Evolutionary conservation across 2,329 filamentous ascomycete species (phyloP), one percentile per base, ranked within the genome.

Genomic region (Epicoccum sorghinum): DNA sequence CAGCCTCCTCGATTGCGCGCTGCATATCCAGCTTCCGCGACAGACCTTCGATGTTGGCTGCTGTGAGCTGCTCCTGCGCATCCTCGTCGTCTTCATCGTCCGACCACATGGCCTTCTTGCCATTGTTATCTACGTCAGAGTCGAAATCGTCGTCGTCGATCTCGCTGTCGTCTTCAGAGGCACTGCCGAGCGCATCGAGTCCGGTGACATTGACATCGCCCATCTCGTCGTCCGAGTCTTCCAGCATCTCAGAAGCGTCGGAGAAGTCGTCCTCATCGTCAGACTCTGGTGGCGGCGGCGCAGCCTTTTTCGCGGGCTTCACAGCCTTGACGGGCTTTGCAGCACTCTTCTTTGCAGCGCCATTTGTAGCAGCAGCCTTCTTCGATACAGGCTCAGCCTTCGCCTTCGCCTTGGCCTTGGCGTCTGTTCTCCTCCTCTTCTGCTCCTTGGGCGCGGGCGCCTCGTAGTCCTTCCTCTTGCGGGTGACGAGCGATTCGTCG

Each of bases 61-160:
- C 93, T 46, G 91, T 99, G 63, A 99, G 83, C 73, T 88, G 89
- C 77, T 97, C 93, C 77, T 96, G 91, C 4, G 86, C 88, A 1
- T 89, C 93, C 61, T 93, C 90, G 65, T 96, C 92, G 69, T 98
- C 93, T 61, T 98, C 95, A 69, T 98, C 93, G 62, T 98, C 93
- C 0, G 95, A 98, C 81, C 96, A 99, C 81, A 96, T 91, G 61
- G 88, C 85, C 67, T 83, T 62, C 59, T 68, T 77, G 70, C 60
- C 74, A 60, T 60, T 63, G 29, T 27, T 23, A 5, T 69, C 65
- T 39, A 55, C 74, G 60, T 93, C 90, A 10, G 90, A 93, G 55
- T 80, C 66, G 60, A 76, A 70, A 57, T 78, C 68, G 38, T 80
- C 62, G 42, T 72, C 63, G 65, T 78, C 65, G 60, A 76, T 51